Evolutionary conservation across 371 early-diverging fungal genomes (phyloP), one percentile per base, ranked within the genome.

Genomic region (Circinella minor): DNA sequence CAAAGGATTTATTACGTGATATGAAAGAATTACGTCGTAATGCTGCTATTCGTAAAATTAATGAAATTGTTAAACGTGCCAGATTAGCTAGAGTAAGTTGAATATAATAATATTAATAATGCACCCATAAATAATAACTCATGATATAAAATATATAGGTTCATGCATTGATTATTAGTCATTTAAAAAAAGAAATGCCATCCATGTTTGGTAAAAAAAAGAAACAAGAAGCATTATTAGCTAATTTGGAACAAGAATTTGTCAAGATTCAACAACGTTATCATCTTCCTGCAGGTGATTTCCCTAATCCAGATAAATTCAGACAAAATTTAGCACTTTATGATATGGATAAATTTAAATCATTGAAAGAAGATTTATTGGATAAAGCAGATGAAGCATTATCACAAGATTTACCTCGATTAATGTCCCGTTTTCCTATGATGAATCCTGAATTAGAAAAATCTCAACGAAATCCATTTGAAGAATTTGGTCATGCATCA

Each of bases 21-120:
- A 76, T 96, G 10, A 87, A 88, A 63, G 86, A 87, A 39, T 77
- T 96, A 39, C 92, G 97, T 36, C 81, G 91, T 63, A 95, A 94
- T 74, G 92, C 96, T 1, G 90, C 93, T n/a, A 85, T 95, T 59
- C 88, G 96, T n/a, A 92, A 94, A 51, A 87, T 96, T 51, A 96
- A 96, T 75, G 95, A 96, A 69, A 94, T 96, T 66, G 95, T 96
- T 51, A 96, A 96, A 76, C 86, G 96, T 15, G 91, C 95, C 3
- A 84, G 94, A 17, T 75, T 93, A 64, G 95, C 95, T n/a, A 84
- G 82, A 34, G 89, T 88, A 68, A 65, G 63, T 67, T 3, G 34
- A n/a, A n/a, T n/a, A n/a, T n/a, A n/a, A n/a, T n/a, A n/a, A n/a
- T n/a, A n/a, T n/a, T n/a, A n/a, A n/a, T n/a, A n/a, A n/a, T n/a